phyloP scores from a whole-genome alignment of 2,329 filamentous ascomycete species.

The Penicillium frequentans region DNA sequence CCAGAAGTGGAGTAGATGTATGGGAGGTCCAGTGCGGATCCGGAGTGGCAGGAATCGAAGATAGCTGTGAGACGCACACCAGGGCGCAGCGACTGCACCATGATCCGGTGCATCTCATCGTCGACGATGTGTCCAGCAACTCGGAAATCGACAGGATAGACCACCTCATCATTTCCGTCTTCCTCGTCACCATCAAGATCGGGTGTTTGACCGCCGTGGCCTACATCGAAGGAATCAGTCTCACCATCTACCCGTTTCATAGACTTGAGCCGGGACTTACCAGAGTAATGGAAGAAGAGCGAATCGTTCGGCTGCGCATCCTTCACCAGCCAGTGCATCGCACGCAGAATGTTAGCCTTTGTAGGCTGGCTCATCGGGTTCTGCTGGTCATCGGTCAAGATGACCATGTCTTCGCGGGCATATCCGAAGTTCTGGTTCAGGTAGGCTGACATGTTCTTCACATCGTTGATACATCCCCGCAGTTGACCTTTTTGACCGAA shows the following conservation, averaged over 20 bases:
- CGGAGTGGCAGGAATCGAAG: conserved; percentile 69
- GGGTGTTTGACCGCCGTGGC: conserved; percentile 73
- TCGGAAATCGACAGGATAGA: conserved; percentile 74
- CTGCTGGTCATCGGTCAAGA: conserved; percentile 93
- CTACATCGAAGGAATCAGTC: conserved; percentile 38
- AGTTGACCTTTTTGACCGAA: conserved; percentile 89
- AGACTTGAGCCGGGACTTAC: conserved; percentile 47
- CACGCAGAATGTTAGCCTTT: conserved; percentile 89
- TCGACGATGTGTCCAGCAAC: conserved; percentile 72
- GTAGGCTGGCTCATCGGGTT: conserved; percentile 97
- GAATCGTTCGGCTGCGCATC: conserved; percentile 91
- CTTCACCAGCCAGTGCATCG: conserved; percentile 98
- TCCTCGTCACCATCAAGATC: conserved; percentile 75
- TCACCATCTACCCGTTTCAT: not conserved
- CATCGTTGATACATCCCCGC: conserved; percentile 93
- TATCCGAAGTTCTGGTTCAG: conserved; percentile 88
- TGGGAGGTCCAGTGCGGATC: conserved; percentile 65
- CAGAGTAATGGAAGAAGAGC: conserved; percentile 96
- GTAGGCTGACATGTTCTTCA: conserved; percentile 94
- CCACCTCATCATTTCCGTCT: conserved; percentile 75
- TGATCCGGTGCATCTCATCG: conserved; percentile 74
- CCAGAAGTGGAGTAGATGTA: conserved; percentile 68
- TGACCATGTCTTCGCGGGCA: conserved; percentile 94
- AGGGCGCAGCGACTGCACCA: conserved; percentile 73
- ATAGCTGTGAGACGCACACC: conserved; percentile 77